These are phyloP conservation scores for Candida quercuum DNA, from an alignment of 805 yeast species.

Conservation along the genomic window DNA sequence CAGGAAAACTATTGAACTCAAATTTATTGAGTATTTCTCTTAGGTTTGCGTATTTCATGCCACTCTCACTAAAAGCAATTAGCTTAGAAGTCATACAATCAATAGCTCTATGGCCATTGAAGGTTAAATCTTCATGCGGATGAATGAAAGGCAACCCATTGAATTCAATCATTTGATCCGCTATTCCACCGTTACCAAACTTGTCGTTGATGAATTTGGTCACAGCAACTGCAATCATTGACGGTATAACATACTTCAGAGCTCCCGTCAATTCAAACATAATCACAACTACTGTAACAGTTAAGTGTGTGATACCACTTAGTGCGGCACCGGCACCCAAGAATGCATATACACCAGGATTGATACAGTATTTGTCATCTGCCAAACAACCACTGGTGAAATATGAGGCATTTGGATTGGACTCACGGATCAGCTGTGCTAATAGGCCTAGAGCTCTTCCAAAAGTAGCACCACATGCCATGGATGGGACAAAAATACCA, in stretches of 20 bases:
- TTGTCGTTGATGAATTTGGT: constrained; percentile 75
- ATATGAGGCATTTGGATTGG: constrained; percentile 29
- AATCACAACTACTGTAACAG: constrained; percentile 88
- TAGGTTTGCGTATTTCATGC: constrained; percentile 30
- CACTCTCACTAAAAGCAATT: constrained; percentile 33
- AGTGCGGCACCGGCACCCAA: constrained; percentile 95
- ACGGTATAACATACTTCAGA: constrained; percentile 81
- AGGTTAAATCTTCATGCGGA: constrained; percentile 60
- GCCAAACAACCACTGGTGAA: constrained; percentile 33
- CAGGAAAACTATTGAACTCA: constrained; percentile 46
- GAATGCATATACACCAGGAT: constrained; percentile 93
- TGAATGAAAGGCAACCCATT: constrained; percentile 85
- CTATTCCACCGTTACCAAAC: constrained; percentile 84
- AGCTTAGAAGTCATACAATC: constrained; percentile 58
- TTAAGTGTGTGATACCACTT: constrained; percentile 89
- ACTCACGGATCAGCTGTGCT: constrained; percentile 45
- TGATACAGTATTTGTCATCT: constrained; percentile 52
- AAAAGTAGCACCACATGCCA: constrained; percentile 94
- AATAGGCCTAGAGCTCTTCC: constrained; percentile 83
- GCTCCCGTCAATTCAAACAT: constrained; percentile 98
- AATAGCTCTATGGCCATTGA: constrained; percentile 39
- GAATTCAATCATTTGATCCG: constrained; percentile 88
- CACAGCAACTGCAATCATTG: constrained; percentile 91
- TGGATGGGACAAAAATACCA: constrained; percentile 95
- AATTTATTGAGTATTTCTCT: constrained; percentile 30